phyloP scores from a whole-genome alignment of 306 rosid species.

The Vigna radiata region DNA sequence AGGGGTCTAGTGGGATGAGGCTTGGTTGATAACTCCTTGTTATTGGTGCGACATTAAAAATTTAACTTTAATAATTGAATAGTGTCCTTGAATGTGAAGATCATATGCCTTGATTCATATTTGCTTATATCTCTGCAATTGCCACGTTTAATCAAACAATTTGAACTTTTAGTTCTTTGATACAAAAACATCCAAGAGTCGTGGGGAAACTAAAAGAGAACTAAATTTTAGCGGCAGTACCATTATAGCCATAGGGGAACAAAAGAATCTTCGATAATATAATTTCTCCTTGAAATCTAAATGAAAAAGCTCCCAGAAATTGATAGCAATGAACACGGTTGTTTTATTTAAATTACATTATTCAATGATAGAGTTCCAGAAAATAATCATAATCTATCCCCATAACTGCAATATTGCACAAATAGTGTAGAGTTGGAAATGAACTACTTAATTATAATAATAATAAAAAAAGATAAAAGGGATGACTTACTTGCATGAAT shows the following conservation, averaged over 20 bases:
- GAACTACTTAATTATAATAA: conserved; percentile 33
- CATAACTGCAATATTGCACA: conserved; percentile 21
- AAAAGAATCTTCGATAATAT: conserved; percentile 3
- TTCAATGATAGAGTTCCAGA: background rate
- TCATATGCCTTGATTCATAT: conserved; percentile 29
- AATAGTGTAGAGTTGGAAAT: conserved; percentile 2
- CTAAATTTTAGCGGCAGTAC: background rate
- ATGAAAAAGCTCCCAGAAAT: conserved; percentile 35
- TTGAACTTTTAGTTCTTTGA: conserved; percentile 6
- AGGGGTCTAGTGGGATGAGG: conserved; percentile 17
- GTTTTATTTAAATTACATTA: background rate
- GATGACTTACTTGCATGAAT: conserved; percentile 94
- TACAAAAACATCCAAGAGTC: conserved; percentile 11
- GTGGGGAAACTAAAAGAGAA: background rate
- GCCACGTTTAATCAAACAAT: conserved; percentile 9
- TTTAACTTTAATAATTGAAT: conserved; percentile 25
- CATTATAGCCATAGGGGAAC: conserved; percentile 6
- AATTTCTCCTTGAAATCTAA: conserved; percentile 30
- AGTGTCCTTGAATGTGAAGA: conserved; percentile 29
- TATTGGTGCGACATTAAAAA: conserved; percentile 11
- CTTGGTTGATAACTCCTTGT: conserved; percentile 12
- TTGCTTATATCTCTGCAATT: conserved; percentile 28
- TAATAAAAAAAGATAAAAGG: conserved; percentile 19
- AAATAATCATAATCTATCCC: conserved; percentile 22
- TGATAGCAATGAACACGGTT: conserved; percentile 2